A percentile compares a stretch with the other conserved stretches of the same genome.
Evolutionary conservation across 176 grass and related monocot species (phyloP).

Genomic region (Stipa capillata): DNA sequence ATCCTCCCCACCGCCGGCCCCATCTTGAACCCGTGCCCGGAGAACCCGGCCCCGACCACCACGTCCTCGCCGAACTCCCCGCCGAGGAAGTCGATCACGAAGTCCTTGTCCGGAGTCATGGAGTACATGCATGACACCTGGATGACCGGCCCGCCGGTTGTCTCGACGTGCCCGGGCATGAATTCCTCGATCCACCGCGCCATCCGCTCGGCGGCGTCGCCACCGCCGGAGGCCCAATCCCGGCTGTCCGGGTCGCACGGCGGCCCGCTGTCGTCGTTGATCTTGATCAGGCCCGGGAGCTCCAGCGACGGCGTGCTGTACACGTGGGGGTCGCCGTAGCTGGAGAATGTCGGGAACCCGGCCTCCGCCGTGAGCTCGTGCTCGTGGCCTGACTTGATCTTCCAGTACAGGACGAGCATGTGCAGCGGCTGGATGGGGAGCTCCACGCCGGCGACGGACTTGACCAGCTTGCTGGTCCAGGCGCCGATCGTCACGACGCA

Average conservation of each 20-base stretch:
- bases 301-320: slow-evolving; percentile 66
- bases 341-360: slow-evolving; percentile 69
- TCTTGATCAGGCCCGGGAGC: slow-evolving; percentile 71
- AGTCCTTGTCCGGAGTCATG: slow-evolving; percentile 77
- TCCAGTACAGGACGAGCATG: slow-evolving; percentile 48
- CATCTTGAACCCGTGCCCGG: slow-evolving; percentile 77
- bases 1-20: slow-evolving; percentile 44
- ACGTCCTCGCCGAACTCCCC: slow-evolving; percentile 43
- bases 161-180: slow-evolving; percentile 29
- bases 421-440: slow-evolving; percentile 56
- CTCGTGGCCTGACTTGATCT: slow-evolving; percentile 34
- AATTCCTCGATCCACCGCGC: slow-evolving; percentile 42
- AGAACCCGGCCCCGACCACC: slow-evolving; percentile 54
- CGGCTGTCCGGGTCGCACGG: slow-evolving; percentile 54
- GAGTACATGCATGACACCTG: slow-evolving; percentile 70
- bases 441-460: neutral
- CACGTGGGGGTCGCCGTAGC: slow-evolving; percentile 52
- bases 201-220: neutral
- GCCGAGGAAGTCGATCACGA: slow-evolving; percentile 62
- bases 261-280: slow-evolving; percentile 54
- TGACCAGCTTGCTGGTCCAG: slow-evolving; percentile 38
- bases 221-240: slow-evolving; percentile 31
- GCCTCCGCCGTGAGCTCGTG: neutral
- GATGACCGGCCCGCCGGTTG: slow-evolving; percentile 23
- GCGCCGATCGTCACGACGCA: slow-evolving; percentile 47